Conservation (phyloP, 305 asterid species). For the Fraxinus angustifolia region DNA sequence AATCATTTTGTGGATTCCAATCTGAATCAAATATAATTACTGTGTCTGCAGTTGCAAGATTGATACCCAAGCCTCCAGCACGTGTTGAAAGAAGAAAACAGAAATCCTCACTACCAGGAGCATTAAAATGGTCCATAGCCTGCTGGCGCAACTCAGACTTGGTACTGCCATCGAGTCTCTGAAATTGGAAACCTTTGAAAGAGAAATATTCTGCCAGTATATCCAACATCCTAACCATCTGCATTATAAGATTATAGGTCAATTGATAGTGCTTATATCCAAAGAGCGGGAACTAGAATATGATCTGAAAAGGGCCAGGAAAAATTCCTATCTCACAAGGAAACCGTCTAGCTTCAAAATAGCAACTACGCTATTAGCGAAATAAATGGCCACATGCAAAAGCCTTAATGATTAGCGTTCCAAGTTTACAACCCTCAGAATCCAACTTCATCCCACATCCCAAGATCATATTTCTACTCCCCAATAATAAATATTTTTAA, state of each 20-base stretch:
- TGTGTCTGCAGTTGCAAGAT: conserved; percentile 99
- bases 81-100: conserved; percentile 99
- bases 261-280: conserved; percentile 4
- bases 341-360: background rate
- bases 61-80: conserved; percentile 99
- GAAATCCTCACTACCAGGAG: conserved; percentile 96
- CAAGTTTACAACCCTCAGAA: background rate
- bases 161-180: conserved; percentile 98
- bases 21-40: conserved; percentile 99
- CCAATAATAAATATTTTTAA: background rate
- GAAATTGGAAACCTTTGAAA: conserved; percentile 88
- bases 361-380: background rate
- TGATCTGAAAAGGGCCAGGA: background rate
- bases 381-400: background rate
- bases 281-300: conserved; percentile 1
- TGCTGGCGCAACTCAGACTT: conserved; percentile 96
- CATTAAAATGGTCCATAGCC: conserved; percentile 99
- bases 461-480: background rate
- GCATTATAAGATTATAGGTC: conserved; percentile 30
- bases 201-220: conserved; percentile 89
- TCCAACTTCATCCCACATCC: background rate
- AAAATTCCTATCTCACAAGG: background rate
- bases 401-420: background rate
- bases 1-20: conserved; percentile 99
- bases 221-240: conserved; percentile 99